Conservation (phyloP, 1,284 basidiomycete genomes). For the Blastosporella zonata region DNA sequence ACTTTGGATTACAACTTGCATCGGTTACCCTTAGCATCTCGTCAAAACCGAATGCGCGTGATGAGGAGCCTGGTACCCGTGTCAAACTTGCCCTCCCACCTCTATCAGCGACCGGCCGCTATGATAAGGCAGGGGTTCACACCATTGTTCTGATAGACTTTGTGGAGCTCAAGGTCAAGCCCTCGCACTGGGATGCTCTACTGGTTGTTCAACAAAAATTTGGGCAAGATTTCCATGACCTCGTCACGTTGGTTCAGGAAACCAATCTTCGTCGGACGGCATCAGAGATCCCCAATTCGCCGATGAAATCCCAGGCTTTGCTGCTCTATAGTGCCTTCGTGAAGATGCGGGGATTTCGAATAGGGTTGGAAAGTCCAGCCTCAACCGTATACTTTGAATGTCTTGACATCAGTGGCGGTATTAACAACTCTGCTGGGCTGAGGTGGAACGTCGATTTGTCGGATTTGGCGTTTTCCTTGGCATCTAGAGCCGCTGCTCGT, state of each 20-base stretch:
- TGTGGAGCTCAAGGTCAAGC: conserved; percentile 70
- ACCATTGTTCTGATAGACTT: conserved; percentile 61
- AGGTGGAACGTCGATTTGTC: conserved; percentile 65
- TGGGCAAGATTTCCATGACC: conserved; percentile 81
- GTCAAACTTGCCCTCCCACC: conserved; percentile 66
- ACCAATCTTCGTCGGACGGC: conserved; percentile 42
- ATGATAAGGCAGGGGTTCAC: conserved; percentile 47
- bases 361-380: conserved; percentile 70
- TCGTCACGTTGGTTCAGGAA: conserved; percentile 62
- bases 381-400: conserved; percentile 76
- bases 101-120: conserved; percentile 56
- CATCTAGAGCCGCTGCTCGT: conserved; percentile 45
- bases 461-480: conserved; percentile 71
- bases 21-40: conserved; percentile 66
- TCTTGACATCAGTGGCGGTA: conserved; percentile 62
- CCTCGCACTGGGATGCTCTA: conserved; percentile 77
- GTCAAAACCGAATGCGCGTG: conserved; percentile 39
- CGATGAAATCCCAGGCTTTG: conserved; percentile 8
- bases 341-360: conserved; percentile 73
- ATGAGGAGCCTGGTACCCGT: conserved; percentile 38
- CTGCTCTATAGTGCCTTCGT: conserved; percentile 48
- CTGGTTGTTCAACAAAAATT: conserved; percentile 82
- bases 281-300: conserved; percentile 17
- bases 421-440: conserved; percentile 42
- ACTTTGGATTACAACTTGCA: conserved; percentile 62